These are phyloP conservation scores for Chlamydomonas eustigma DNA, from an alignment of 139 green algal genomes.

Conservation along the genomic window DNA sequence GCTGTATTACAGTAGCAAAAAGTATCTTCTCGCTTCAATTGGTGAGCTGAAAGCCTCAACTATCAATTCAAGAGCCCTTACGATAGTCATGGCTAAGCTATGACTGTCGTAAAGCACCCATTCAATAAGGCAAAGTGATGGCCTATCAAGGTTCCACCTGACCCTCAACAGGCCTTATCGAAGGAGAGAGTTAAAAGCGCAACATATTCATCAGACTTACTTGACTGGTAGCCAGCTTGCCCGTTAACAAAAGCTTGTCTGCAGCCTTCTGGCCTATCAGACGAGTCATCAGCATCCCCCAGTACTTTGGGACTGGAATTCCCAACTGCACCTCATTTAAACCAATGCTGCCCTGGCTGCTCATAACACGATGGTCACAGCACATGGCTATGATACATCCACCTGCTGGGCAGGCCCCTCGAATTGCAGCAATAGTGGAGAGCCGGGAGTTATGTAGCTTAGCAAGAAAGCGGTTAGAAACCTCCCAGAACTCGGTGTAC, in stretches of 20 bases:
- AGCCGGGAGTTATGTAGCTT: conserved; percentile 63
- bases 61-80: no score
- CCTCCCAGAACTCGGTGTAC: conserved; percentile 75
- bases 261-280: conserved; percentile 49
- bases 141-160: no score
- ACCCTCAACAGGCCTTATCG: no score
- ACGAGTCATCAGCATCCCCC: conserved; percentile 64
- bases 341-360: conserved; percentile 33
- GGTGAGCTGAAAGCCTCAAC: no score
- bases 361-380: conserved; percentile 86
- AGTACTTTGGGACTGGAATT: conserved; percentile 85
- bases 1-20: no score
- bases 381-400: conserved; percentile 85
- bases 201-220: no score
- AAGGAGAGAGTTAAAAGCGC: no score
- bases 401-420: conserved; percentile 86
- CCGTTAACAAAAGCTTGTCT: conserved; percentile 56
- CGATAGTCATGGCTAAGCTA: no score
- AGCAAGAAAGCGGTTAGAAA: conserved; percentile 70
- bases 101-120: no score
- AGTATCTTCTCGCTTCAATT: no score
- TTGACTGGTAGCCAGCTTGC: conserved; percentile 1
- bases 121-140: no score
- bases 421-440: conserved; percentile 77
- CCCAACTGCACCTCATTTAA: conserved; percentile 51